Base-by-base conservation (phyloP, 1,139 yeast species). In the Candida anutae region DNA sequence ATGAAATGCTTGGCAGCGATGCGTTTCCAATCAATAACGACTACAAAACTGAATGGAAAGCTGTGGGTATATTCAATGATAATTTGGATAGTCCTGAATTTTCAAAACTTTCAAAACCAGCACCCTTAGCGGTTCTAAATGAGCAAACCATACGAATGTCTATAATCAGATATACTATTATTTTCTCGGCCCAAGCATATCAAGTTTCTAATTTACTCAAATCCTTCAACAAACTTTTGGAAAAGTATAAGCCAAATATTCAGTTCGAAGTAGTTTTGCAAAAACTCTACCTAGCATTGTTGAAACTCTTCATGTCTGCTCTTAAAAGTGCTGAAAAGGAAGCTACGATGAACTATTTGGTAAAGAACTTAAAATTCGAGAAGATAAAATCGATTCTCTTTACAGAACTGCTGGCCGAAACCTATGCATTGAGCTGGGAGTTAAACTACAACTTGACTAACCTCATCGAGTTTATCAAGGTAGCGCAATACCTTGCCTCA, bases 11-110 rank as follows among this genome's bases (percentile, higher is more conserved):
- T 14, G 35, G 38, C 12, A 31, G 38, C 12, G 34, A 36, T 2
- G 38, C 28, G 10, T 26, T 37, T 5, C 12, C 18, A n/a, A 78
- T 74, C 41, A 73, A 74, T 39, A 53, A 79, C 38, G 81, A 75
- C 41, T 43, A 47, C 24, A 50, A 45, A 6, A 59, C 63, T 3
- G 57, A 66, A 21, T 71, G 75, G 74, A 64, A 66, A 31, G 23
- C 31, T 5, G 21, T 36, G 6, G 24, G 30, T 10, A 13, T 29
- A 12, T 33, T 31, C 17, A n/a, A n/a, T n/a, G 14, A 23, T 20
- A 18, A 17, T n/a, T 9, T 6, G 18, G 16, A 13, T 15, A 6
- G 14, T 16, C 19, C 13, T 11, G 13, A 6, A 13, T 6, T 19
- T 18, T 23, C 19, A 9, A 13, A 12, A 6, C 13, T 22, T 6